Percentiles rank a stretch among this genome's conserved stretches.
Evolutionary conservation across 2,329 filamentous ascomycete species (phyloP).

Genomic region (Stemphylium vesicarium): DNA sequence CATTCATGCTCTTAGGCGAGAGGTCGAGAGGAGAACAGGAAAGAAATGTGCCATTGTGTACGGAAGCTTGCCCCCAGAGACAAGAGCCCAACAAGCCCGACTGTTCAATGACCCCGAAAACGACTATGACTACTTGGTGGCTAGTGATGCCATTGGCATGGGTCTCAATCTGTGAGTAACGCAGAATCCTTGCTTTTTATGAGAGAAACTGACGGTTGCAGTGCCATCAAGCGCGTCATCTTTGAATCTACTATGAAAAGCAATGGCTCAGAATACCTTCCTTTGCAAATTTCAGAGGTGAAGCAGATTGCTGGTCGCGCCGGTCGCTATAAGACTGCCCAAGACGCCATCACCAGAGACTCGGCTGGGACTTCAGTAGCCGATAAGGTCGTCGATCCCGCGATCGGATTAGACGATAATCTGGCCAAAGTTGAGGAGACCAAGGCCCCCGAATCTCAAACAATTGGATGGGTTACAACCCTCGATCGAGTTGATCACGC

Average conservation of each 20-base stretch:
- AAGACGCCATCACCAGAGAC: conserved; percentile 55
- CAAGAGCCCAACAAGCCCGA: conserved; percentile 85
- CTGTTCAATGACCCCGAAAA: conserved; percentile 96
- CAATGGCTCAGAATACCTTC: conserved; percentile 64
- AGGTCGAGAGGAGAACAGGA: conserved; percentile 77
- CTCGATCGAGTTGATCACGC: conserved; percentile 73
- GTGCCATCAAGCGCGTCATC: conserved; percentile 83
- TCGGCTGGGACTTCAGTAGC: conserved; percentile 13
- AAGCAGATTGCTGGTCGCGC: conserved; percentile 96
- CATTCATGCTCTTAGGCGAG: conserved; percentile 79
- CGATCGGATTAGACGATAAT: conserved; percentile 29
- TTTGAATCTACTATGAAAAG: conserved; percentile 81
- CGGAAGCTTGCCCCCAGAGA: conserved; percentile 88
- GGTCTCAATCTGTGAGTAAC: conserved; percentile 80
- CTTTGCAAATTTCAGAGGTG: conserved; percentile 75
- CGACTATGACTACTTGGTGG: conserved; percentile 92
- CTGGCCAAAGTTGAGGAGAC: background rate
- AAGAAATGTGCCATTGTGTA: conserved; percentile 91
- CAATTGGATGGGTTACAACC: conserved; percentile 79
- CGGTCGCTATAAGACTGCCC: conserved; percentile 80
- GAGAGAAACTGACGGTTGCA: conserved; percentile 37
- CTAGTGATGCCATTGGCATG: conserved; percentile 97
- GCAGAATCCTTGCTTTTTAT: background rate
- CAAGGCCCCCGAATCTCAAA: conserved; percentile 16
- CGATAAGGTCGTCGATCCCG: conserved; percentile 12